These are phyloP conservation scores for Zalaria sp. DNA, from an alignment of 2,329 filamentous ascomycete species.

Conservation along the genomic window DNA sequence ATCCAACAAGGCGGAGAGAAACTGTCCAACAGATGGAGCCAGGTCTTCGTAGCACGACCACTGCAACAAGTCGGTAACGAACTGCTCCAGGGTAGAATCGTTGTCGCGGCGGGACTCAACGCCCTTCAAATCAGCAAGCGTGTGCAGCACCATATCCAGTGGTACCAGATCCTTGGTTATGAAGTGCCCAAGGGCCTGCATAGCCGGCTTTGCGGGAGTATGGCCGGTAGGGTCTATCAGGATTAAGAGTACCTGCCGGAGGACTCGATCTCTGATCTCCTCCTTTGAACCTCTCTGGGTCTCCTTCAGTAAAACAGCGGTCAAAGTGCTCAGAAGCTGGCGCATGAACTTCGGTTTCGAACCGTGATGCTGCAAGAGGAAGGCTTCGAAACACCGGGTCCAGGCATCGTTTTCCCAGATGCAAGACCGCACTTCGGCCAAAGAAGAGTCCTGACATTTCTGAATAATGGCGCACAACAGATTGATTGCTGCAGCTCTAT, in stretches of 20 bases:
- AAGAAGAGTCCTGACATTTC: conserved; percentile 18
- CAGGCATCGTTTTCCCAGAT: conserved; percentile 24
- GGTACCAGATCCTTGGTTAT: conserved; percentile 45
- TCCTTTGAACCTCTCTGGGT: conserved; percentile 1
- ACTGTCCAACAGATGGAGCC: conserved; percentile 16
- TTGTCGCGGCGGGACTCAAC: background rate
- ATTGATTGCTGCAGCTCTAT: conserved; percentile 33
- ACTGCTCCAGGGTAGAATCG: conserved; percentile 1
- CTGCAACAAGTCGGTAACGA: background rate
- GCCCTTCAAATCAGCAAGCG: conserved; percentile 16
- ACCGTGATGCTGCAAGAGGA: conserved; percentile 26
- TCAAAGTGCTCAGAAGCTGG: conserved; percentile 28
- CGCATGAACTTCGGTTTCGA: conserved; percentile 33
- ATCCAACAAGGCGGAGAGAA: conserved; percentile 15
- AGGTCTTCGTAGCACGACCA: conserved; percentile 13
- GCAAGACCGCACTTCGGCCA: conserved; percentile 14
- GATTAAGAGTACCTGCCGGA: conserved; percentile 11
- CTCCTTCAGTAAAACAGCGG: conserved; percentile 18
- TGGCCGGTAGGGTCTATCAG: conserved; percentile 3
- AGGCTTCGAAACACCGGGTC: conserved; percentile 23
- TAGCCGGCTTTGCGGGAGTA: conserved; percentile 47
- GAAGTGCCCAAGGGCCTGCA: conserved; percentile 53
- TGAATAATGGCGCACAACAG: conserved; percentile 30
- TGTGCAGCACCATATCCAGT: conserved; percentile 22
- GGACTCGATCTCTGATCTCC: conserved; percentile 6